Evolutionary conservation across 805 yeast species (phyloP).

Genomic region (Tetrapisispora phaffii): DNA sequence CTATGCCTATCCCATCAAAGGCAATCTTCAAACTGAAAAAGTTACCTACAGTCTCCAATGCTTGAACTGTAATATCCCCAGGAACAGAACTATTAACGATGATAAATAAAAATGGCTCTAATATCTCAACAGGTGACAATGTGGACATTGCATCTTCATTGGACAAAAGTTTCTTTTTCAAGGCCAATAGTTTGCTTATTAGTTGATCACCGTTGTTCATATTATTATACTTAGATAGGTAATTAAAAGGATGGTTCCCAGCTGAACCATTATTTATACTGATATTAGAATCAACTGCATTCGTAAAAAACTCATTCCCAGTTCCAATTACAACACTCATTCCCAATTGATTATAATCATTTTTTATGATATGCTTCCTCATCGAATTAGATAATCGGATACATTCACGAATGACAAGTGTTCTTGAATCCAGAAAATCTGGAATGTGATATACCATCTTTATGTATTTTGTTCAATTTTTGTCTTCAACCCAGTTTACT

Average conservation of each 20-base stretch:
- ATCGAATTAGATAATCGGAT: slow-evolving; percentile 77
- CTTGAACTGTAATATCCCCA: slow-evolving; percentile 75
- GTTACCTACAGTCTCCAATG: slow-evolving; percentile 66
- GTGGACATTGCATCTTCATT: not conserved
- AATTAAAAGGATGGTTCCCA: slow-evolving; percentile 23
- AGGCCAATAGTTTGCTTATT: not conserved
- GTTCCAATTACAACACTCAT: slow-evolving; percentile 81
- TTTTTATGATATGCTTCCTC: slow-evolving; percentile 73
- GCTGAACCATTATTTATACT: slow-evolving; percentile 9
- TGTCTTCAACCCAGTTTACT: too few species aligned
- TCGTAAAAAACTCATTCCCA: slow-evolving; percentile 41
- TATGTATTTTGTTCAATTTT: not conserved
- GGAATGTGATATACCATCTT: not conserved
- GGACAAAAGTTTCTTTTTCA: not conserved
- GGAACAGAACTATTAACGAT: slow-evolving; percentile 78
- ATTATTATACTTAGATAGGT: slow-evolving; percentile 21
- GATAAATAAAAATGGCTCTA: slow-evolving; percentile 80
- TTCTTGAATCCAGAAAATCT: slow-evolving; percentile 58
- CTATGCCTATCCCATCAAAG: slow-evolving; percentile 38
- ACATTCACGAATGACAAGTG: slow-evolving; percentile 82
- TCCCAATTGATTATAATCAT: slow-evolving; percentile 41
- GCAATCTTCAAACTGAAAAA: slow-evolving; percentile 63
- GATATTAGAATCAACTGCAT: slow-evolving; percentile 31
- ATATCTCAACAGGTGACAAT: slow-evolving; percentile 44
- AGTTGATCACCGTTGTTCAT: slow-evolving; percentile 34